phyloP scores from a whole-genome alignment of 2,329 filamentous ascomycete genomes.

The Curvularia hawaiiensis region DNA sequence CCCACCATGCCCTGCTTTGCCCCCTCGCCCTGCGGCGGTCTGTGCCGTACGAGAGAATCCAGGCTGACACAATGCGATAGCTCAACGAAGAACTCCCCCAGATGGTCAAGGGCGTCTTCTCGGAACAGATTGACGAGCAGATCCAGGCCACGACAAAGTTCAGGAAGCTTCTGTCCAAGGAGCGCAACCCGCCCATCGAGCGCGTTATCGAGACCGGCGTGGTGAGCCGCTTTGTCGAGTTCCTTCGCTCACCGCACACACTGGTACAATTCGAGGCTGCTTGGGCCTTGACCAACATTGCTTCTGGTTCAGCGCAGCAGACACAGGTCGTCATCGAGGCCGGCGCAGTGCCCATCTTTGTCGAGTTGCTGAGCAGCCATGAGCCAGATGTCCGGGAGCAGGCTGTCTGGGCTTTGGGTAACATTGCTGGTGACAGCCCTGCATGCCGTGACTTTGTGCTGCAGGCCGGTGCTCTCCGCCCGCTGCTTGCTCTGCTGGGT shows the following conservation, averaged over 20 bases:
- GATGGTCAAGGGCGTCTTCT: slow-evolving; percentile 98
- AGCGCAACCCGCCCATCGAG: slow-evolving; percentile 98
- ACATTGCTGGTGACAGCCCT: slow-evolving; percentile 98
- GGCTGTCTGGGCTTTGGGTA: slow-evolving; percentile 97
- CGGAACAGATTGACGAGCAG: slow-evolving; percentile 96
- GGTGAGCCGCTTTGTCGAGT: slow-evolving; percentile 96
- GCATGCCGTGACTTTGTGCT: slow-evolving; percentile 97
- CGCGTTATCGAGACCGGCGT: slow-evolving; percentile 99
- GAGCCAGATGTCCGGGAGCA: slow-evolving; percentile 98
- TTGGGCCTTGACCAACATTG: slow-evolving; percentile 99
- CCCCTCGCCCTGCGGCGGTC: neutral
- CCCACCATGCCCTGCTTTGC: slow-evolving; percentile 22
- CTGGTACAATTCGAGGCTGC: slow-evolving; percentile 98
- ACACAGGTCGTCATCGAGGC: slow-evolving; percentile 99
- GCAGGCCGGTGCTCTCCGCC: slow-evolving; percentile 86
- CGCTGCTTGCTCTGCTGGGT: slow-evolving; percentile 84
- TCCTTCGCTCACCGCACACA: slow-evolving; percentile 95
- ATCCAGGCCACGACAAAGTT: slow-evolving; percentile 99
- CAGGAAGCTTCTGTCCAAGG: slow-evolving; percentile 96
- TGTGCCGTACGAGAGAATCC: neutral
- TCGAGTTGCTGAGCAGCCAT: slow-evolving; percentile 91
- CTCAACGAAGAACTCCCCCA: slow-evolving; percentile 96
- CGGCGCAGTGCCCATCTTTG: slow-evolving; percentile 96
- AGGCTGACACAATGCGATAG: slow-evolving; percentile 55
- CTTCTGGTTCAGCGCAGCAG: slow-evolving; percentile 93